Evolutionary conservation across 768 basidiomycete genomes (phyloP).

Genomic region (Suillus fuscotomentosus): DNA sequence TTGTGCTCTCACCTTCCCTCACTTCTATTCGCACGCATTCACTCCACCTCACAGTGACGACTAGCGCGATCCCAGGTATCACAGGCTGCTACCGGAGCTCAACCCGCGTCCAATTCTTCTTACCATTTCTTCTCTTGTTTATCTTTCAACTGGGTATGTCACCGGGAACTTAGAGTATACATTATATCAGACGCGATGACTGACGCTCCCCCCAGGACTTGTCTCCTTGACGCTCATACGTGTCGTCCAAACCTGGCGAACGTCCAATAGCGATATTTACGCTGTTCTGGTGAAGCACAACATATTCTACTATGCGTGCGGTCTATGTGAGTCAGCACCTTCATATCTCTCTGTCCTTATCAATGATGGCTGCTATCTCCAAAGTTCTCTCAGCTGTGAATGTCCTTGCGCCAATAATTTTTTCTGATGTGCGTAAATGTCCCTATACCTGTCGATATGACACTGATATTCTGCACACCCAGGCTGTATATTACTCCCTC

Average conservation of each 20-base stretch:
- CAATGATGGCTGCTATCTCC: too few relatives aligned
- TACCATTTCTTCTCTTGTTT: not conserved
- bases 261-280: not conserved
- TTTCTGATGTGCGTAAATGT: too few relatives aligned
- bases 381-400: too few relatives aligned
- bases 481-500: too few relatives aligned
- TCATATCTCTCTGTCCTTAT: too few relatives aligned
- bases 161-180: not conserved
- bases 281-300: too few relatives aligned
- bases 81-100: not conserved
- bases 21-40: not conserved
- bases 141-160: not conserved
- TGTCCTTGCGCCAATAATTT: too few relatives aligned
- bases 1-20: not conserved
- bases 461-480: too few relatives aligned
- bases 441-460: too few relatives aligned
- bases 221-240: not conserved
- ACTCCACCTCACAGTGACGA: not conserved
- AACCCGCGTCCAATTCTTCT: not conserved
- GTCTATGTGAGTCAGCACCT: too few relatives aligned
- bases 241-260: not conserved
- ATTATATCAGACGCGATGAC: not conserved
- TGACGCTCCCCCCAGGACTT: not conserved
- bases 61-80: not conserved
- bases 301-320: too few relatives aligned